These are phyloP conservation scores for Boeremia lycopersici DNA, from an alignment of 2,329 filamentous ascomycete genomes.

Conservation along the genomic window DNA sequence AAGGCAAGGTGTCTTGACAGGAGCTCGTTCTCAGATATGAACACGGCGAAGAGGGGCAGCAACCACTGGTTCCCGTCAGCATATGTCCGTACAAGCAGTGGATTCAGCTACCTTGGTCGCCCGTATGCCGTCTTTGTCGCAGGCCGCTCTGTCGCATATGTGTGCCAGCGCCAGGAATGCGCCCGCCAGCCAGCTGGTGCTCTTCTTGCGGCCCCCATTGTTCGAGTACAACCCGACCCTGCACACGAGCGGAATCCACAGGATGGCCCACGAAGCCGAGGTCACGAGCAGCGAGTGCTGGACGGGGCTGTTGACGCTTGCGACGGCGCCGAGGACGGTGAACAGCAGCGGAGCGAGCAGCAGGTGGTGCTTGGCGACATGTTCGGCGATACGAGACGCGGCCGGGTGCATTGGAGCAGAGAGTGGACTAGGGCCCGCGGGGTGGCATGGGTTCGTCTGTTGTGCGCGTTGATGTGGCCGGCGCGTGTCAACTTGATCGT, in stretches of 20 bases:
- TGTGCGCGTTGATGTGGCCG: constrained; percentile 13
- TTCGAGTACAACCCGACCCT: constrained; percentile 42
- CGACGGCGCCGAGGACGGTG: constrained; percentile 42
- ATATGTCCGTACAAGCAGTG: no score
- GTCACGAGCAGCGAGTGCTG: constrained; percentile 52
- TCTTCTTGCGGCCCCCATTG: constrained; percentile 31
- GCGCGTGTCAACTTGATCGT: constrained; percentile 12
- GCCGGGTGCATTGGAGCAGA: constrained; percentile 48
- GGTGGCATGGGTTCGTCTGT: constrained; percentile 37
- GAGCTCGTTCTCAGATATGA: constrained; percentile 38
- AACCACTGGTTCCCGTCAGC: constrained; percentile 36
- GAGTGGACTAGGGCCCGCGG: constrained; percentile 38
- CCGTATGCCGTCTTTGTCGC: constrained; percentile 52
- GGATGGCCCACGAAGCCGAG: constrained; percentile 50
- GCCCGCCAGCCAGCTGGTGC: constrained; percentile 49
- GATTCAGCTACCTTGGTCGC: constrained; percentile 50
- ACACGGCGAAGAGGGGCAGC: constrained; percentile 40
- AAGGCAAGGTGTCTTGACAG: constrained; percentile 32
- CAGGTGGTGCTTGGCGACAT: constrained; percentile 41
- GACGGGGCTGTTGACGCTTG: constrained; percentile 42
- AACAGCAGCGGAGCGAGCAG: constrained; percentile 44
- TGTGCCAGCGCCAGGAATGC: constrained; percentile 50
- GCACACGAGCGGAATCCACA: constrained; percentile 46
- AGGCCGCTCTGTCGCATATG: constrained; percentile 53
- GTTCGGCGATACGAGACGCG: constrained; percentile 35